Evolutionary conservation across 306 rosid species (phyloP).

Genomic region (Boehmeria nivea): DNA sequence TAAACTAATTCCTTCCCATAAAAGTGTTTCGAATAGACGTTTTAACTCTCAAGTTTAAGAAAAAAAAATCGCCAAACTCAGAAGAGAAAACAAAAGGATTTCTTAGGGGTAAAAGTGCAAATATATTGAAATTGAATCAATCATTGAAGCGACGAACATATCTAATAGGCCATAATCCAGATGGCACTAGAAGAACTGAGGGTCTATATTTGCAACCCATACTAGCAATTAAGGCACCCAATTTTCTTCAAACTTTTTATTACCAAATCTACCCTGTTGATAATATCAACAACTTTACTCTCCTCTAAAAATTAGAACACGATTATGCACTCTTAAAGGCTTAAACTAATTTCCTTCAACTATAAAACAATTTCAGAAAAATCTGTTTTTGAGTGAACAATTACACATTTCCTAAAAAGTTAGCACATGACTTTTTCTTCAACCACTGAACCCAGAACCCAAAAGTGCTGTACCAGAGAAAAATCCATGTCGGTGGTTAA

Average conservation of each 20-base stretch:
- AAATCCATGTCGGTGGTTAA: neutral
- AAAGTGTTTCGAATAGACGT: neutral
- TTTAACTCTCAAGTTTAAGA: neutral
- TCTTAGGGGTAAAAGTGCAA: constrained; percentile 2
- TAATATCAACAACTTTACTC: neutral
- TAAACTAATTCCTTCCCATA: neutral
- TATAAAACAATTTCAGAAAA: neutral
- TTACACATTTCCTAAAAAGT: neutral
- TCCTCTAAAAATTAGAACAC: neutral
- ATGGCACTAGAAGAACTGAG: constrained; percentile 11
- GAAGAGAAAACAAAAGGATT: no score
- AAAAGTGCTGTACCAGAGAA: neutral
- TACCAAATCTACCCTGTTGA: neutral
- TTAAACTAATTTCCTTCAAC: neutral
- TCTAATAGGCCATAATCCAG: constrained; percentile 12
- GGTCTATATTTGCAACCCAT: constrained; percentile 1
- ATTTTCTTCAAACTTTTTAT: neutral
- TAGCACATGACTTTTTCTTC: neutral
- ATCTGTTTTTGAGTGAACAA: neutral
- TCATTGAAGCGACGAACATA: constrained; percentile 6
- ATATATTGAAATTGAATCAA: neutral
- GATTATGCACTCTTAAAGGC: neutral
- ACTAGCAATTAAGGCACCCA: neutral
- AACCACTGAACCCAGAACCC: neutral
- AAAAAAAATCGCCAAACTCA: neutral